Evolutionary conservation across 352 stramenopile species (phyloP), one percentile per base, ranked within the genome.

Genomic region (Phytophthora pluvialis): DNA sequence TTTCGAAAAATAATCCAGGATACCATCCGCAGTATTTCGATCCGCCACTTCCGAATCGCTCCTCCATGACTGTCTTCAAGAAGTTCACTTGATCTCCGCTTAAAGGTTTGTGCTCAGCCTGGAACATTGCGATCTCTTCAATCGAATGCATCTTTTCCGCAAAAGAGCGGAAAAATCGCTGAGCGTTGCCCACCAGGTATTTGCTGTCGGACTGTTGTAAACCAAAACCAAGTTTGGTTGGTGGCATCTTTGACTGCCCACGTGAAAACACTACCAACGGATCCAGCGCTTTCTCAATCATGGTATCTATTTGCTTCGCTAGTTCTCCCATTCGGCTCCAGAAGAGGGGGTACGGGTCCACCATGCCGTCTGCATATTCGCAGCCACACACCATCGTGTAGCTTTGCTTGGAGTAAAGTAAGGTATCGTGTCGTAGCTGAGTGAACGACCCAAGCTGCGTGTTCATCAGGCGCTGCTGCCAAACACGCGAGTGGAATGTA

Each of bases 371-470:
- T 9, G 67, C 48, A n/a, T 71, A 75, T 10, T 71, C 55, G 15
- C 67, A 71, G n/a, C 29, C 13, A 42, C 57, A 48, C 18, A 13
- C 18, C 1, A 59, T 13, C 10, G 40, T 50, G 15, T 59, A 66
- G 11, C 50, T 52, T 48, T 76, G 64, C 38, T 76, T 76, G 0
- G 64, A 15, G 26, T 73, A 73, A n/a, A 76, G 48, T 31, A 73
- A 57, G 1, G 64, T 67, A 16, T 67, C 68, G 21, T 76, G 64
- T 0, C 68, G 68, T 29, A 76, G 48, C 38, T 76, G 68, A 6
- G 68, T 54, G 8, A 73, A 73, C 1, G 63, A 73, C 0, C 52
- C 68, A 11, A 76, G 26, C 18, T 76, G 68, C 18, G 68, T 76
- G 29, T 69, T 75, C 67, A 75, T 72, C 29, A 55, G 42, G 11